Evolutionary conservation across 495 filamentous ascomycete species (phyloP).

Genomic region (Penicillium dipodomyicola): DNA sequence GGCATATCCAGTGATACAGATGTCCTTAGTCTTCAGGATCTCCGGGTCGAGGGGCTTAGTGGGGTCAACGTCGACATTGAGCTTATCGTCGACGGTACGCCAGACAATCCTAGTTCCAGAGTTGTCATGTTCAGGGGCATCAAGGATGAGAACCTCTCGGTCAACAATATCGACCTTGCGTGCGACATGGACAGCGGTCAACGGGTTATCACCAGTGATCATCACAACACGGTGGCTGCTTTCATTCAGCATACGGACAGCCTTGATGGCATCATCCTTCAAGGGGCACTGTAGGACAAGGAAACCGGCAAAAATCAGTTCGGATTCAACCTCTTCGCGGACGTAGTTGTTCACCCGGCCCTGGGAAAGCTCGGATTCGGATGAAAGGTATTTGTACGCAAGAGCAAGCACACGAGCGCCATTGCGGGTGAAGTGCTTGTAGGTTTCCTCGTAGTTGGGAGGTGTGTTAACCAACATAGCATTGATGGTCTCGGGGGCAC

Average conservation of each 20-base stretch:
- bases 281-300: constrained; percentile 92
- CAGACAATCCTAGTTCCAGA: constrained; percentile 83
- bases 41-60: constrained; percentile 74
- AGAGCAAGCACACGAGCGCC: constrained; percentile 91
- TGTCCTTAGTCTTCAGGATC: constrained; percentile 82
- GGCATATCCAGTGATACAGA: constrained; percentile 96
- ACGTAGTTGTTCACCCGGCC: constrained; percentile 86
- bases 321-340: constrained; percentile 85
- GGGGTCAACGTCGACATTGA: constrained; percentile 83
- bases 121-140: constrained; percentile 87
- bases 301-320: constrained; percentile 88
- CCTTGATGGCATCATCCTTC: constrained; percentile 92
- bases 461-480: constrained; percentile 85
- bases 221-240: constrained; percentile 98
- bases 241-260: constrained; percentile 96
- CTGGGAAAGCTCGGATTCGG: constrained; percentile 75
- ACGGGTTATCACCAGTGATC: constrained; percentile 98
- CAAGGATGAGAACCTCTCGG: constrained; percentile 88
- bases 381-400: constrained; percentile 85
- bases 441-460: constrained; percentile 93
- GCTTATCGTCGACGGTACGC: constrained; percentile 91
- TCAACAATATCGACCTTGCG: constrained; percentile 97
- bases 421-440: constrained; percentile 94
- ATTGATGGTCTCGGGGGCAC: constrained; percentile 92
- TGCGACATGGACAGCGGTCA: constrained; percentile 95